phyloP scores from a whole-genome alignment of 176 grass and related monocot genomes.

The Saccharum spontaneum region DNA sequence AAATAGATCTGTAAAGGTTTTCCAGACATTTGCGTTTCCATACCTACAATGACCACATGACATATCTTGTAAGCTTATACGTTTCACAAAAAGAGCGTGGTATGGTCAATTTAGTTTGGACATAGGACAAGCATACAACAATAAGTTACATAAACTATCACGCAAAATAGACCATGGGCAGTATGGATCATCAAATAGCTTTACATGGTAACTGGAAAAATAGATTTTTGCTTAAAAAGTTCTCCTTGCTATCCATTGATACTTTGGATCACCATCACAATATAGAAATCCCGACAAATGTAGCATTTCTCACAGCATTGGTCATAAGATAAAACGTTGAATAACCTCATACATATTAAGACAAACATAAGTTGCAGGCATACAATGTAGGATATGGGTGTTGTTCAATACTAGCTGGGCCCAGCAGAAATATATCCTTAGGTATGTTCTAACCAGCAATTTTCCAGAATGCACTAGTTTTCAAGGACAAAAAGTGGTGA shows the following conservation, averaged over 20 bases:
- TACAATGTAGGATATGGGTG: not conserved
- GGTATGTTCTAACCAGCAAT: not conserved
- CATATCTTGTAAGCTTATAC: not conserved
- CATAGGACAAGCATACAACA: not conserved
- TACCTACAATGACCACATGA: constrained; percentile 58
- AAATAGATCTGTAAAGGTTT: constrained; percentile 96
- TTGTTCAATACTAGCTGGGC: not conserved
- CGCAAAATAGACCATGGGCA: not conserved
- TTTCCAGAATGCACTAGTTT: not conserved
- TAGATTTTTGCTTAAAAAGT: not conserved
- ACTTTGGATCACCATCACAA: not conserved
- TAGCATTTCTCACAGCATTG: not conserved
- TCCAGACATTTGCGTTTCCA: constrained; percentile 95
- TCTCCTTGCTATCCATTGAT: not conserved
- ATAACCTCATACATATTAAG: not conserved
- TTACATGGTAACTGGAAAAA: not conserved
- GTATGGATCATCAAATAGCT: not conserved
- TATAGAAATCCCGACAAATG: not conserved
- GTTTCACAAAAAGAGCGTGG: not conserved
- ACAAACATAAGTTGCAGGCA: not conserved
- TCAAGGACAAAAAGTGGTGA: not conserved
- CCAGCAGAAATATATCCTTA: not conserved
- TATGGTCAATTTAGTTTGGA: not conserved
- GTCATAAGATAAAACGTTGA: not conserved
- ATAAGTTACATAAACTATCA: not conserved